phyloP scores from a whole-genome alignment of 495 filamentous ascomycete genomes.

The Neurospora sp. region DNA sequence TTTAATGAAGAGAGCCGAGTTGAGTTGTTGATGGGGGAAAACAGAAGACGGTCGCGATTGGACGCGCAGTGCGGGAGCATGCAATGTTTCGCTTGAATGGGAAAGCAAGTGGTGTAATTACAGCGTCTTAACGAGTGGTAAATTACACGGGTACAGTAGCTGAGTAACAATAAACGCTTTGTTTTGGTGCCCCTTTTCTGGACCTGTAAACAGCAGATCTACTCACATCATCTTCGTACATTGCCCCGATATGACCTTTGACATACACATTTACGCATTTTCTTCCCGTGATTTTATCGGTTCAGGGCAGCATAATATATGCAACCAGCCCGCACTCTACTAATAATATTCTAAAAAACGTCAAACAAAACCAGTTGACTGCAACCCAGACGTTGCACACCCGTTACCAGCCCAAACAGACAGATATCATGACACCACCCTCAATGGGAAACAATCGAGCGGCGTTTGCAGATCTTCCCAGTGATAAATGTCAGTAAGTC shows the following conservation, averaged over 20 bases:
- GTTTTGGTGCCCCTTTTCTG: background rate
- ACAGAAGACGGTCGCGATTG: background rate
- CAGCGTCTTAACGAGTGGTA: background rate
- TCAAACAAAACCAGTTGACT: background rate
- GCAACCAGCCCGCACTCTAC: background rate
- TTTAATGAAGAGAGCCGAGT: background rate
- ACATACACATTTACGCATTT: background rate
- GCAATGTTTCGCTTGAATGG: background rate
- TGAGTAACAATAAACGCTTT: background rate
- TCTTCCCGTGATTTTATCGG: background rate
- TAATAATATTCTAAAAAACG: background rate
- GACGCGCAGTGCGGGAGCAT: background rate
- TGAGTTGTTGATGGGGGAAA: background rate
- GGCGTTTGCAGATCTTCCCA: background rate
- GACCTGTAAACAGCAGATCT: background rate
- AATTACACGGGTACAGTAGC: background rate
- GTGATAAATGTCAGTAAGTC: constrained; percentile 4
- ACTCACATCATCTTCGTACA: background rate
- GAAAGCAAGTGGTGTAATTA: background rate
- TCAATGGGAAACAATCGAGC: background rate
- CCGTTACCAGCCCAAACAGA: background rate
- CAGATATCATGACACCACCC: background rate
- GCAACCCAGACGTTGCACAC: background rate
- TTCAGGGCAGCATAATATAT: background rate
- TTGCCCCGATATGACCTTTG: background rate